Evolutionary conservation across 352 stramenopile species (phyloP).

Genomic region (Blastocystis hominis): DNA sequence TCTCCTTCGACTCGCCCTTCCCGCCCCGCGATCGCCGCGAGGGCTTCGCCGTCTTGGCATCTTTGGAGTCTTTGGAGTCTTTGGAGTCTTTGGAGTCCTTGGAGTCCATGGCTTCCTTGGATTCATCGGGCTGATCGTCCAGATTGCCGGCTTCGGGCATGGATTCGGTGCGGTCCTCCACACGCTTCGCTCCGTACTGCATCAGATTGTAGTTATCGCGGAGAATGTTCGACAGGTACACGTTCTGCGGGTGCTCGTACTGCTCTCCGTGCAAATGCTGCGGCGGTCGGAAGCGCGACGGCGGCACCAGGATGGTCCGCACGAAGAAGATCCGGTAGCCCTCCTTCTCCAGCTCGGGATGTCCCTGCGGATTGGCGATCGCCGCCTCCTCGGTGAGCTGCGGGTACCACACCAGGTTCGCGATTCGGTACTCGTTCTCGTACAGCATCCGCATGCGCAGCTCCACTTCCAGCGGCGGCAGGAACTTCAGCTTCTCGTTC

Average conservation of each 20-base stretch:
- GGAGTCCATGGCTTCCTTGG: constrained; percentile 52
- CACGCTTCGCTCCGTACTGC: constrained; percentile 66
- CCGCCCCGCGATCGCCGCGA: not conserved
- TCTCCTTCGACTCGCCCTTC: constrained; percentile 19
- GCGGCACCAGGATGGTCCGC: constrained; percentile 85
- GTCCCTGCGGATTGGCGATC: constrained; percentile 61
- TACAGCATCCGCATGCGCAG: constrained; percentile 86
- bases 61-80: not conserved
- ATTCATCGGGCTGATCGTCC: not conserved
- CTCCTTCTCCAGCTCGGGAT: constrained; percentile 28
- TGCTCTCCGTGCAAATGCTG: constrained; percentile 85
- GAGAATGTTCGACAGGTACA: constrained; percentile 85
- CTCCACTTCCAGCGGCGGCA: constrained; percentile 85
- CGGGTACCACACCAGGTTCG: constrained; percentile 76
- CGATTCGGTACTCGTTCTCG: constrained; percentile 79
- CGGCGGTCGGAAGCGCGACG: constrained; percentile 91
- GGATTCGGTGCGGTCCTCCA: constrained; percentile 60
- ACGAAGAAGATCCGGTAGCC: constrained; percentile 60
- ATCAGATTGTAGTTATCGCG: constrained; percentile 77
- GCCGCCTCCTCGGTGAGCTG: constrained; percentile 43
- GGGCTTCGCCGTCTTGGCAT: not conserved
- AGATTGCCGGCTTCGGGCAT: not conserved
- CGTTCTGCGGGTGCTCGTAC: constrained; percentile 94
- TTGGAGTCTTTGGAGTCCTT: constrained; percentile 35
- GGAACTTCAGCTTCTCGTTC: constrained; percentile 73